phyloP scores from a whole-genome alignment of 768 basidiomycete species.

The Sporobolomyces pararoseus region DNA sequence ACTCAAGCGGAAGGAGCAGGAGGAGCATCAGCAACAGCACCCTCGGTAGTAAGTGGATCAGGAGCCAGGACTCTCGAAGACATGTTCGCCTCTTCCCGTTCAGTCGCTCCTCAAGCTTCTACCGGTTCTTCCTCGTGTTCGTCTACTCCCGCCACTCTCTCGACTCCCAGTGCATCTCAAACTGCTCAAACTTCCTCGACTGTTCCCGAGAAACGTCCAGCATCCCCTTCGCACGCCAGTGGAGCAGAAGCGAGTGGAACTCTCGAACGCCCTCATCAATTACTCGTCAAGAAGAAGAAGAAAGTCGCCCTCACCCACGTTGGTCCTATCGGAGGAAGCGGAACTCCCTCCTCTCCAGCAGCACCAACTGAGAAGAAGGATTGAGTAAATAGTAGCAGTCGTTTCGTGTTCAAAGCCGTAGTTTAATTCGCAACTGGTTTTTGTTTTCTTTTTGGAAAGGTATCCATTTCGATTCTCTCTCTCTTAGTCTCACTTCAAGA shows the following conservation, averaged over 20 bases:
- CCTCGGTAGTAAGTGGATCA: background rate
- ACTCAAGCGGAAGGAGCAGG: background rate
- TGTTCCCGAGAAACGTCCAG: conserved; percentile 13
- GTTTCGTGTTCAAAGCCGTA: background rate
- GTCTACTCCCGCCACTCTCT: background rate
- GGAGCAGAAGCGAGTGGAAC: background rate
- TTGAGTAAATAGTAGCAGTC: too few relatives aligned
- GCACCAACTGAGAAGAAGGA: background rate
- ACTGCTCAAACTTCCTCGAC: background rate
- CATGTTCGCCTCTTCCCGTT: conserved; percentile 1
- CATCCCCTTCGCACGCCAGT: background rate
- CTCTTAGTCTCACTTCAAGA: background rate
- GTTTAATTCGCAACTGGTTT: too few relatives aligned
- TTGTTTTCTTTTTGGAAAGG: too few relatives aligned
- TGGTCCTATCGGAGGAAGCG: conserved; percentile 15
- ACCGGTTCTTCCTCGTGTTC: background rate
- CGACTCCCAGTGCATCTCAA: conserved; percentile 1
- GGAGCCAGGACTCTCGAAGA: conserved; percentile 9
- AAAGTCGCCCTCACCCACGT: conserved; percentile 17
- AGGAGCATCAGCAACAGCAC: background rate
- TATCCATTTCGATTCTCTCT: background rate
- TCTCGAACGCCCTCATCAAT: background rate
- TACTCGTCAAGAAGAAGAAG: conserved; percentile 26
- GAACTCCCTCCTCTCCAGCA: background rate
- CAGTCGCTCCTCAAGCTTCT: background rate